Evolutionary conservation across 768 basidiomycete genomes (phyloP).

Genomic region (Lentinula aciculospora): DNA sequence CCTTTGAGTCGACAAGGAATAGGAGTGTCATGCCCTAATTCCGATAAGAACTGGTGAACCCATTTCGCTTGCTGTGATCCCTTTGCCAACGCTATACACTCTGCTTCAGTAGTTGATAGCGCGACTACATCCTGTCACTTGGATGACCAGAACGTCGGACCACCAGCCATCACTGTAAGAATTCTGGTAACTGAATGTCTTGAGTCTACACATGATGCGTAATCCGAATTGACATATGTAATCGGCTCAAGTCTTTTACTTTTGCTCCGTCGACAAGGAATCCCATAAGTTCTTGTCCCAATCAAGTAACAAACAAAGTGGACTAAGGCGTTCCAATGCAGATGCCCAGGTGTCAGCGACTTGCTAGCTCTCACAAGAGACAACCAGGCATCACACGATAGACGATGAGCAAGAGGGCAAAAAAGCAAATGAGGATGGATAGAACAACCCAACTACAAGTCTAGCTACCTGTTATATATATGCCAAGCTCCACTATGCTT

Average conservation of each 20-base stretch:
- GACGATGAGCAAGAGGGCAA: too few relatives aligned
- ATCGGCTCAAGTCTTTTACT: neutral
- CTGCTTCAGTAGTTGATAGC: too few relatives aligned
- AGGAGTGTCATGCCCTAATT: neutral
- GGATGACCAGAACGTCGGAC: constrained; percentile 1
- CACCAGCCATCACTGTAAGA: neutral
- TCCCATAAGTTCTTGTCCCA: too few relatives aligned
- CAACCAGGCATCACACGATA: too few relatives aligned
- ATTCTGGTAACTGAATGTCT: neutral
- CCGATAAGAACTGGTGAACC: neutral
- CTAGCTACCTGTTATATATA: too few relatives aligned
- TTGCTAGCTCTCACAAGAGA: too few relatives aligned
- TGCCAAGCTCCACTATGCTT: too few relatives aligned
- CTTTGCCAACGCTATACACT: neutral
- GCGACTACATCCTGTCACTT: too few relatives aligned
- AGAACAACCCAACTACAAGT: too few relatives aligned
- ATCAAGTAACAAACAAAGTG: too few relatives aligned
- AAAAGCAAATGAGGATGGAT: too few relatives aligned
- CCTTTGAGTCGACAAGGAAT: neutral
- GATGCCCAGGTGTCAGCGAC: neutral
- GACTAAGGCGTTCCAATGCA: neutral
- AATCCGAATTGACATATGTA: constrained; percentile 1
- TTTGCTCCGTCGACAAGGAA: neutral
- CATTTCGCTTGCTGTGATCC: neutral
- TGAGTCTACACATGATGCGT: too few relatives aligned